Percentiles rank a stretch among this genome's conserved stretches.
These are phyloP conservation scores for Tolypocladium tundrense DNA, from an alignment of 2,329 filamentous ascomycete genomes.

Conservation along the genomic window DNA sequence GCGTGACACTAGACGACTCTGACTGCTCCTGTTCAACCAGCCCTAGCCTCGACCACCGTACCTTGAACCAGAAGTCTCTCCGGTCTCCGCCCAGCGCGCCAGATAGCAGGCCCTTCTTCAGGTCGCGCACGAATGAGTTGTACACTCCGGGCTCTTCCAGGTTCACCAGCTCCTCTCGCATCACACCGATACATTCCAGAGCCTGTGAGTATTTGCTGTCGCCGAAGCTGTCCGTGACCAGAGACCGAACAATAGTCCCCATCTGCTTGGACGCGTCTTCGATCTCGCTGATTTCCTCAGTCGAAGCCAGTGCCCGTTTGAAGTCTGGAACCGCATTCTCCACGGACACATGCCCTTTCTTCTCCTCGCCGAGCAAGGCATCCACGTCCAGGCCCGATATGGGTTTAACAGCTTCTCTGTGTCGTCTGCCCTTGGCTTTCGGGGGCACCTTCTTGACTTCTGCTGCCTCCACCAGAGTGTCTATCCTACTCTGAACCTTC, in stretches of 20 bases:
- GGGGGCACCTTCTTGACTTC: conserved; percentile 84
- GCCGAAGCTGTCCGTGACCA: conserved; percentile 64
- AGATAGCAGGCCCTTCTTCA: conserved; percentile 63
- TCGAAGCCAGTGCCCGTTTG: conserved; percentile 61
- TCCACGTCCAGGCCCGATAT: conserved; percentile 85
- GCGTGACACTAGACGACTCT: conserved; percentile 54
- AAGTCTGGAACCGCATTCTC: conserved; percentile 85
- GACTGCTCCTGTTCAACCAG: conserved; percentile 57
- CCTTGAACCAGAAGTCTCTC: conserved; percentile 70
- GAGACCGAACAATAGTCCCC: conserved; percentile 55
- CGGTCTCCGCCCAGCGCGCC: conserved; percentile 67
- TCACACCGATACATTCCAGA: conserved; percentile 63
- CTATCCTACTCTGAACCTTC: conserved; percentile 45
- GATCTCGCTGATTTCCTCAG: conserved; percentile 51
- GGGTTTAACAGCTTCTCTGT: conserved; percentile 63
- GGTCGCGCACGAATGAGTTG: conserved; percentile 58
- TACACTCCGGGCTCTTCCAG: conserved; percentile 68
- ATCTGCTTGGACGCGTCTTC: conserved; percentile 65
- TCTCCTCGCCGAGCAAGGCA: conserved; percentile 56
- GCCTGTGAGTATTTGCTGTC: conserved; percentile 65
- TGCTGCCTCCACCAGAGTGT: conserved; percentile 55
- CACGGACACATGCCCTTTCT: conserved; percentile 33
- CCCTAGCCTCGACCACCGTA: conserved; percentile 58
- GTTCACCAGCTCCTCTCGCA: conserved; percentile 67
- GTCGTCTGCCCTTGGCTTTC: conserved; percentile 64